Evolutionary conservation across 139 green algal species (phyloP).

Genomic region (Chlamydomonas sp.): DNA sequence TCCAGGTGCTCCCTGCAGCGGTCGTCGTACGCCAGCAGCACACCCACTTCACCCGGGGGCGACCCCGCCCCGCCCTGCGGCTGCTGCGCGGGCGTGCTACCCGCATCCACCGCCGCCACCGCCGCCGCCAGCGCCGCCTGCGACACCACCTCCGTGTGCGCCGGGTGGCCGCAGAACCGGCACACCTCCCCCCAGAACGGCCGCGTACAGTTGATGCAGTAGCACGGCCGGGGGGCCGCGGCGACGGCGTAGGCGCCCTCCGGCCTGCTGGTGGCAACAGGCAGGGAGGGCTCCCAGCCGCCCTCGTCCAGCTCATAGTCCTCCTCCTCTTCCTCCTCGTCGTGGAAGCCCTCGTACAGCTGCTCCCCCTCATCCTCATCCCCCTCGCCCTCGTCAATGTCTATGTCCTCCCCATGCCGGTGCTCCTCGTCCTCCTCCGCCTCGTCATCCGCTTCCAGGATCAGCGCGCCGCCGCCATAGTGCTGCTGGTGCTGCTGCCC

Average conservation of each 20-base stretch:
- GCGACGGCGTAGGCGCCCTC: neutral
- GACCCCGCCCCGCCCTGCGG: neutral
- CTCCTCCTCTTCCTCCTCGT: conserved; percentile 13
- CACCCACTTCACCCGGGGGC: neutral
- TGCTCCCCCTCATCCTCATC: neutral
- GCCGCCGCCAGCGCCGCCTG: conserved; percentile 17
- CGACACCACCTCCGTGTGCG: neutral
- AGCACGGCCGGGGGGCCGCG: neutral
- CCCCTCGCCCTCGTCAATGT: neutral
- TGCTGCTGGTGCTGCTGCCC: neutral
- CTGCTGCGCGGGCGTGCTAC: neutral
- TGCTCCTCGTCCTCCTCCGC: neutral
- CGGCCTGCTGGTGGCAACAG: neutral
- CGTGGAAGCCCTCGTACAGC: neutral
- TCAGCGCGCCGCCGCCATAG: neutral
- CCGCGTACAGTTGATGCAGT: conserved; percentile 44
- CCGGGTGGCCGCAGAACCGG: conserved; percentile 25
- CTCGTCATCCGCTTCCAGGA: neutral
- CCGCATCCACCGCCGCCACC: neutral
- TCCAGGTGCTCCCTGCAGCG: conserved; percentile 31
- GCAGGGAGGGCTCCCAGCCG: neutral
- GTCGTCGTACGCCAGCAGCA: conserved; percentile 36
- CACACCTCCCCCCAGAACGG: conserved; percentile 20
- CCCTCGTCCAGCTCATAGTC: neutral
- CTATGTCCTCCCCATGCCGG: neutral